Percentiles rank a stretch among this genome's conserved stretches.
Evolutionary conservation across 2,329 filamentous ascomycete genomes (phyloP).

Genomic region (Pseudocercospora fijiensis): DNA sequence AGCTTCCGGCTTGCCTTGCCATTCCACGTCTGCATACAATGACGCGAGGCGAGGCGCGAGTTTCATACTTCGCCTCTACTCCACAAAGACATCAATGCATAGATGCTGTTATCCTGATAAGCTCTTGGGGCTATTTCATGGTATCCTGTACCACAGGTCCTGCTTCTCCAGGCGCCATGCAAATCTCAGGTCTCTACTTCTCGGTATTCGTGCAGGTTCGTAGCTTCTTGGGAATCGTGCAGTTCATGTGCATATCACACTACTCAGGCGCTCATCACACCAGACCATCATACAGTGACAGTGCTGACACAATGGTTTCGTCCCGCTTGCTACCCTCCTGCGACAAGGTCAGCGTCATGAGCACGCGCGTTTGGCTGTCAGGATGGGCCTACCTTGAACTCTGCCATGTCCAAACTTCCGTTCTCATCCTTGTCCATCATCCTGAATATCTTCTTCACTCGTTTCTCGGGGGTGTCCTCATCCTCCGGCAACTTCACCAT

Average conservation of each 20-base stretch:
- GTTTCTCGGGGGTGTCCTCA: constrained; percentile 98
- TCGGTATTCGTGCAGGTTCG: background rate
- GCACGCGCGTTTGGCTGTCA: background rate
- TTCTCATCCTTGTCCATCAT: constrained; percentile 99
- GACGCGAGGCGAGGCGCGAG: background rate
- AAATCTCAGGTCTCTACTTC: constrained; percentile 4
- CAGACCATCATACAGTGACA: constrained; percentile 93
- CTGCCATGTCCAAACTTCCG: constrained; percentile 90
- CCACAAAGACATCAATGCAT: background rate
- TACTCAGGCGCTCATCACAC: constrained; percentile 50
- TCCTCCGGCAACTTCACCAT: constrained; percentile 99
- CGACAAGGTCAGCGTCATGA: constrained; percentile 16
- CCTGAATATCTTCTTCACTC: constrained; percentile 94
- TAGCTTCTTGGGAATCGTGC: constrained; percentile 5
- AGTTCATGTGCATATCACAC: background rate
- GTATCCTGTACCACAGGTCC: constrained; percentile 1
- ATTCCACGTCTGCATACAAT: background rate
- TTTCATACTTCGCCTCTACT: background rate
- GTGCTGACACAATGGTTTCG: constrained; percentile 95
- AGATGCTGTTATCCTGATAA: constrained; percentile 5
- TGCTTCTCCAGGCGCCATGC: constrained; percentile 1
- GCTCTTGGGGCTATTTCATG: background rate
- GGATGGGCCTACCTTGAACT: constrained; percentile 67
- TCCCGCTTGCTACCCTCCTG: constrained; percentile 93
- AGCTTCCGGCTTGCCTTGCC: background rate